A percentile compares a stretch with the other conserved stretches of the same genome.
These are phyloP conservation scores for Neurospora sp. DNA, from an alignment of 2,329 filamentous ascomycete genomes.

Conservation along the genomic window DNA sequence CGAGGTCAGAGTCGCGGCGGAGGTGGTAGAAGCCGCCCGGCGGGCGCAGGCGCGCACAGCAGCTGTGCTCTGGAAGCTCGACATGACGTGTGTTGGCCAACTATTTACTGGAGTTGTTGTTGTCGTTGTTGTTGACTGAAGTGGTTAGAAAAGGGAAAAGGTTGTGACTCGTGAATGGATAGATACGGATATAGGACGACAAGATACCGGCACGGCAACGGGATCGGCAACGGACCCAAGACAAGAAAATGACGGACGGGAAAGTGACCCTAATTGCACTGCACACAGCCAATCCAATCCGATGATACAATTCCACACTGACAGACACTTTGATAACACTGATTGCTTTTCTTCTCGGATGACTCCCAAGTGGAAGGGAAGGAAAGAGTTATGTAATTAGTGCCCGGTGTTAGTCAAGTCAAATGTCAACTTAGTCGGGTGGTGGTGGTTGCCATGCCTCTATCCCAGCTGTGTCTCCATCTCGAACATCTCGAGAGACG, in stretches of 20 bases:
- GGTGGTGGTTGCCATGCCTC: neutral
- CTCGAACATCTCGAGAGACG: too few relatives aligned
- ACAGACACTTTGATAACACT: neutral
- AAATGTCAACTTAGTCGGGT: neutral
- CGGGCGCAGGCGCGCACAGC: conserved; percentile 28
- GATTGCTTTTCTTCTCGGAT: neutral
- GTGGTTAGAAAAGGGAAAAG: neutral
- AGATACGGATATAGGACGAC: neutral
- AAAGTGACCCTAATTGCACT: neutral
- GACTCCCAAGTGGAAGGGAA: neutral
- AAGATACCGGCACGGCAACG: neutral
- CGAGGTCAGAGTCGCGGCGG: conserved; percentile 9
- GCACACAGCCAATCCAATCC: neutral
- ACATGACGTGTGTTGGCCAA: conserved; percentile 28
- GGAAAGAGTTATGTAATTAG: neutral
- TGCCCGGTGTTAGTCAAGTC: neutral
- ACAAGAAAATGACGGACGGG: neutral
- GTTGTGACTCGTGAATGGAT: neutral
- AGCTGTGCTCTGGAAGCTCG: conserved; percentile 40
- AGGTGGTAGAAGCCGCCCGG: conserved; percentile 20
- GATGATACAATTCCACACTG: neutral
- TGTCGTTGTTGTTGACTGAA: neutral
- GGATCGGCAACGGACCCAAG: neutral
- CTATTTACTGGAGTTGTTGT: neutral
- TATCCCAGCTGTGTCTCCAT: too few relatives aligned